Base-by-base conservation (phyloP, 1,284 basidiomycete genomes). In the Earliella scabrosa region DNA sequence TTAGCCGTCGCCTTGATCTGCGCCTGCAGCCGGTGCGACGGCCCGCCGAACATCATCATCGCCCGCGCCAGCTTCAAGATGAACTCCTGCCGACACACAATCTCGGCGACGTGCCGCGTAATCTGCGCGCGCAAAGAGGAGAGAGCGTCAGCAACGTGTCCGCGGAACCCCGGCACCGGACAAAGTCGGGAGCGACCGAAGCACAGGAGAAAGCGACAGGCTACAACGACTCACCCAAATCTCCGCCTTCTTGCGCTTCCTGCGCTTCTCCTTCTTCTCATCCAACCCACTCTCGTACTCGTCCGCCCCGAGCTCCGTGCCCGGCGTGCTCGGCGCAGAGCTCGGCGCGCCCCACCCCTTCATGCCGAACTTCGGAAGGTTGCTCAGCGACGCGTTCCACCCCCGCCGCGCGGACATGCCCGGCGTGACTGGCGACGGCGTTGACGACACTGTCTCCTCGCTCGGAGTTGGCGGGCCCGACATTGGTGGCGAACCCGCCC, bases 41-140 rank as follows among this genome's bases (percentile, higher is more conserved):
- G 94, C 2, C 88, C 92, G 36, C 93, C 93, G 64, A 95, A 97
- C 93, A 95, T 95, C 93, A 97, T 96, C 78, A 97, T 84, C 8
- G 93, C 88, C 43, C 94, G 83, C 16, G 90, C 84, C 36, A 97
- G 83, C 77, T 97, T 97, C 70, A 96, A 77, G 56, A 97, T 80
- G 75, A 97, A 97, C 63, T 95, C 90, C 71, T 97, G 93, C 18
- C 95, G 82, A 65, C 89, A 86, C 45, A 96, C 79, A 61, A 96
- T 90, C 54, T 90, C 88, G 2, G 93, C 93, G 20, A 96, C 90
- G 67, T 96, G 94, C 64, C 89, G 90, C 35, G 94, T 95, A 63
- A 96, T 95, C 89, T 92, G 66, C 31, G 11, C 26, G 10, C 39
- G 23, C 31, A 36, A 39, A 20, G 36, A 20, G 45, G 18, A 27